Base-by-base conservation (phyloP, 1,139 yeast species). In the Kurtzmaniella quercitrusa region DNA sequence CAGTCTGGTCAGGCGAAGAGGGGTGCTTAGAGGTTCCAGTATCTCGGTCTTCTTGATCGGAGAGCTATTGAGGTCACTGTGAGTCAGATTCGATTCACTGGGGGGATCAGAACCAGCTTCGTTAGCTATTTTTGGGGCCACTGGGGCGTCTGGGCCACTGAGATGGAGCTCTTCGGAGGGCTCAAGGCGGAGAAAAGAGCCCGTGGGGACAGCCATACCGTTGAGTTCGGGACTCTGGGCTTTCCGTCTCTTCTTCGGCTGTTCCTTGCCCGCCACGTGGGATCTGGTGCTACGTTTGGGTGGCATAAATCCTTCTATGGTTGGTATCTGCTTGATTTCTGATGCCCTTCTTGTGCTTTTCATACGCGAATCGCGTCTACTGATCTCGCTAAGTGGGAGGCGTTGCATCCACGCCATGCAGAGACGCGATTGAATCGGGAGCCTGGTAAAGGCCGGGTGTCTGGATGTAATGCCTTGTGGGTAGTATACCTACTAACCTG, bases 41-140 rank as follows among this genome's bases (percentile, higher is more conserved):
- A 18, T 3, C 2, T 18, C 21, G n/a, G 16, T 17, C 21, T 18
- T 19, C 15, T 36, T 36, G 15, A 36, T 36, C 2, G 38, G 38
- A 14, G 38, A 36, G 27, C 38, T 36, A 24, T 36, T 36, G n/a
- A 36, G 21, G 14, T 27, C 31, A 27, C 31, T 27, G 6, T 27
- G 12, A 4, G 14, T 11, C 12, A 3, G 31, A 3, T 11, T 27
- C 5, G 12, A 7, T 10, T 27, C 14, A 3, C n/a, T 27, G 5
- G 12, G 12, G 12, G 14, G 31, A 6, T n/a, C 31, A 5, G 10
- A 27, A n/a, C 14, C 31, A 6, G 14, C 31, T 3, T 27, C 31
- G 12, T 27, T n/a, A 6, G 31, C 4, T 7, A n/a, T 7, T 7
- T 27, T n/a, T 21, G 23, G 23, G 23, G 23, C 23, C 4, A 5